phyloP scores from a whole-genome alignment of 179 eudicot genomes.

The Sideroxylon spinosum region DNA sequence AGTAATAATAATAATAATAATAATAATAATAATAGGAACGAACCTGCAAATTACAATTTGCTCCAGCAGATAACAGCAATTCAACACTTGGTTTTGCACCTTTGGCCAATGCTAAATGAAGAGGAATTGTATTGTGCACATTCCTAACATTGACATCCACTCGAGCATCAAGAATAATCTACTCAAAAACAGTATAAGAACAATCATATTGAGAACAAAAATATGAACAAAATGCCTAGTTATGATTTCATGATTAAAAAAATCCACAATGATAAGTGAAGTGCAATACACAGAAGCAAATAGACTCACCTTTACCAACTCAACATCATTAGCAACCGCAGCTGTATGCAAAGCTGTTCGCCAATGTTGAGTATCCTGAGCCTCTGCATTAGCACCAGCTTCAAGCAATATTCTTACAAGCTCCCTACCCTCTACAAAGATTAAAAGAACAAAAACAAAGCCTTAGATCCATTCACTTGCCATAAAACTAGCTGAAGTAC shows the following conservation, averaged over 20 bases:
- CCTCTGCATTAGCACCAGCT: slow-evolving; percentile 79
- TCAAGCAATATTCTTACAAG: slow-evolving; percentile 69
- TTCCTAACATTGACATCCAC: slow-evolving; percentile 85
- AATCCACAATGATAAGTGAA: background rate
- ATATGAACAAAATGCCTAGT: background rate
- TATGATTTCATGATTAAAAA: background rate
- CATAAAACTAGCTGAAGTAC: background rate
- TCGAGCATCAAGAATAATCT: slow-evolving; percentile 86
- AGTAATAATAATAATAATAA: background rate
- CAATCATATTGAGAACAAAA: slow-evolving; percentile 3
- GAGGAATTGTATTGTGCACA: slow-evolving; percentile 70
- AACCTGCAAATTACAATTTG: slow-evolving; percentile 87
- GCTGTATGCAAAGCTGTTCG: slow-evolving; percentile 86
- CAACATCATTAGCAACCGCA: slow-evolving; percentile 82
- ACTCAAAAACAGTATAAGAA: slow-evolving; percentile 12
- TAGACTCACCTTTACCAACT: slow-evolving; percentile 67
- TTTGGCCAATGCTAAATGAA: slow-evolving; percentile 90
- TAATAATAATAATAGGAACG: background rate
- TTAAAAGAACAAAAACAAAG: background rate
- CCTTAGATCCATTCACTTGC: background rate
- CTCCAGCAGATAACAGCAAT: slow-evolving; percentile 76
- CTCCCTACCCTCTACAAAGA: slow-evolving; percentile 69
- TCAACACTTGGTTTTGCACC: slow-evolving; percentile 93
- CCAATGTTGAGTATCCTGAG: slow-evolving; percentile 63
- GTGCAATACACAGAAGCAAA: background rate